Percentiles rank a stretch among this genome's conserved stretches.
Conservation (phyloP, 768 basidiomycete species). For the Tylopilus felleus region DNA sequence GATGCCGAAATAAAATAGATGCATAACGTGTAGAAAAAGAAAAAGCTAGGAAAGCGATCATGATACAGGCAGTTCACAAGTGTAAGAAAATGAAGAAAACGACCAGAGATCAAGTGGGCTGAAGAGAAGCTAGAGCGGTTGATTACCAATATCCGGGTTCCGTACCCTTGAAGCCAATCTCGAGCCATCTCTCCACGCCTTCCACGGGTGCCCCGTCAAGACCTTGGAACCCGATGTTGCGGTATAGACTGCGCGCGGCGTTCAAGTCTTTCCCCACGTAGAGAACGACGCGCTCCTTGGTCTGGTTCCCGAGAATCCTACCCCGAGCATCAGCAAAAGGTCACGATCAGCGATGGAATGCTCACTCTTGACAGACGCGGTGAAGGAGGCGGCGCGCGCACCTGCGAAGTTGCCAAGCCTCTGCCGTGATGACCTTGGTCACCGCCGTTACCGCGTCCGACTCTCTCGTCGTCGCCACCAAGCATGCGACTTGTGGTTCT, state of each 20-base stretch:
- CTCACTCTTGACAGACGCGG: conserved; percentile 50
- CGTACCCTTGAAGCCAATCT: conserved; percentile 14
- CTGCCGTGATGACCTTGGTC: conserved; percentile 67
- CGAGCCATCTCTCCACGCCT: conserved; percentile 19
- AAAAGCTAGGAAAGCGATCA: not conserved
- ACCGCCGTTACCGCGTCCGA: conserved; percentile 57
- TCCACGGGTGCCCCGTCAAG: not conserved
- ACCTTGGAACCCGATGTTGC: conserved; percentile 20
- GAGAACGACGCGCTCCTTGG: conserved; percentile 42
- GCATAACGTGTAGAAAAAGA: too few relatives aligned
- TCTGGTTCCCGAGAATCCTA: conserved; percentile 34
- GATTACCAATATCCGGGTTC: conserved; percentile 15
- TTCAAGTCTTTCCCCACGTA: conserved; percentile 48
- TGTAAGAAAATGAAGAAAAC: not conserved
- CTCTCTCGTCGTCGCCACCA: conserved; percentile 65
- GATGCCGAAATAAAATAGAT: too few relatives aligned
- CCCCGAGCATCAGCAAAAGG: not conserved
- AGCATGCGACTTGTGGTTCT: conserved; percentile 49
- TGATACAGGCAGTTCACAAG: not conserved
- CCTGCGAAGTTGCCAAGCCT: conserved; percentile 46
- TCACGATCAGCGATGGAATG: not conserved
- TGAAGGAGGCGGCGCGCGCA: conserved; percentile 62
- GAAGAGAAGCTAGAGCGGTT: not conserved
- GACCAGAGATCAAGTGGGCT: not conserved
- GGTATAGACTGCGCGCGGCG: conserved; percentile 15